Conservation (phyloP, 257 asterid species). For the Linaria vulgaris region DNA sequence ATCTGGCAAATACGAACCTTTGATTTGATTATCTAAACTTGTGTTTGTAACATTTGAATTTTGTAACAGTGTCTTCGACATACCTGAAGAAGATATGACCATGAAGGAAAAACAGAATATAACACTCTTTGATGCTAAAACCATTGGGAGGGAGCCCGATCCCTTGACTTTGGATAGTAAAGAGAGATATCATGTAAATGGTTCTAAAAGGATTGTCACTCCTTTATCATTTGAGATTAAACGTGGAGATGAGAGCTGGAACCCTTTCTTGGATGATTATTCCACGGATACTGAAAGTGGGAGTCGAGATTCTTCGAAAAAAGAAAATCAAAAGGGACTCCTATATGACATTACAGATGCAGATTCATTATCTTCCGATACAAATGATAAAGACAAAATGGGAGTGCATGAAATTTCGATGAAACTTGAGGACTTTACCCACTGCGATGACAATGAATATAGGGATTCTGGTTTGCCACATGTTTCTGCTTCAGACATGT, state of each 20-base stretch:
- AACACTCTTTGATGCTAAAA: constrained; percentile 37
- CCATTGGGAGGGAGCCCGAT: constrained; percentile 36
- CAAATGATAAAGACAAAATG: constrained; percentile 29
- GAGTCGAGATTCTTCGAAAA: constrained; percentile 24
- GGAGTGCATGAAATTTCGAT: constrained; percentile 29
- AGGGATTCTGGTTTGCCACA: constrained; percentile 30
- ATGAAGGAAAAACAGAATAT: constrained; percentile 62
- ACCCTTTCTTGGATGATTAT: constrained; percentile 31
- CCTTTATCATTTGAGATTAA: constrained; percentile 30
- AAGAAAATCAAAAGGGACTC: constrained; percentile 32
- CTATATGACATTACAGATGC: constrained; percentile 33
- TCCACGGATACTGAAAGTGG: constrained; percentile 29
- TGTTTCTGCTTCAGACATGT: constrained; percentile 28
- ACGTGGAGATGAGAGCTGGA: constrained; percentile 35
- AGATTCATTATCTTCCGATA: constrained; percentile 36
- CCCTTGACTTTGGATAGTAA: constrained; percentile 33
- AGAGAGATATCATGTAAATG: constrained; percentile 36
- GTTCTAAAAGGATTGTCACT: constrained; percentile 24
- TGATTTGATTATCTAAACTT: constrained; percentile 12
- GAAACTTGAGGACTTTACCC: constrained; percentile 27
- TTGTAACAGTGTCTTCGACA: constrained; percentile 42
- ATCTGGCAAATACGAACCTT: neutral
- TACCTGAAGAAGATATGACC: constrained; percentile 41
- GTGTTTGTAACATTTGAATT: constrained; percentile 31
- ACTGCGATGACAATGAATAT: constrained; percentile 27